phyloP scores from a whole-genome alignment of 176 grass and related monocot species.

The Stipa capillata region DNA sequence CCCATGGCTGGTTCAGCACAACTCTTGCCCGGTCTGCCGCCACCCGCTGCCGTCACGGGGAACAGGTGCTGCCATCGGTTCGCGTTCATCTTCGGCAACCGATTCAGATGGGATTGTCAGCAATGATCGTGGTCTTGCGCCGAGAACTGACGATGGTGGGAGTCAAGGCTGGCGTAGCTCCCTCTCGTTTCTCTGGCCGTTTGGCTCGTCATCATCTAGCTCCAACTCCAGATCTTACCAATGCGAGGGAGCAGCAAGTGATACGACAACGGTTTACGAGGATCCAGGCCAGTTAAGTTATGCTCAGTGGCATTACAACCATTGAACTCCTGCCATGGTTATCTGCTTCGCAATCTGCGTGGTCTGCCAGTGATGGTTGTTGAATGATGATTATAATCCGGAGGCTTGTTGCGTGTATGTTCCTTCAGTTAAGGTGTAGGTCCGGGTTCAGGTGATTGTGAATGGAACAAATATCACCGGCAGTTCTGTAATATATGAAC shows the following conservation, averaged over 20 bases:
- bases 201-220: conserved; percentile 17
- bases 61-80: background rate
- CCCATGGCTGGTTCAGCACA: conserved; percentile 52
- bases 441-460: background rate
- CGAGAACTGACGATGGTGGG: background rate
- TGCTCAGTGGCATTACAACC: conserved; percentile 1
- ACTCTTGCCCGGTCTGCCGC: conserved; percentile 60
- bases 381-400: background rate
- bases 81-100: background rate
- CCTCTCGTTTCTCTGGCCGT: conserved; percentile 32
- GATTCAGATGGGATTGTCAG: background rate
- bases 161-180: conserved; percentile 7
- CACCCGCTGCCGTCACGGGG: conserved; percentile 31
- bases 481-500: background rate
- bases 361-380: background rate
- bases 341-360: background rate
- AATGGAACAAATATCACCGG: background rate
- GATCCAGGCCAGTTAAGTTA: conserved; percentile 4
- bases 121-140: background rate
- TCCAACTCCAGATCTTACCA: conserved; percentile 13
- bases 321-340: background rate
- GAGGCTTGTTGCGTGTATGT: background rate
- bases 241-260: background rate
- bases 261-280: conserved; percentile 10
- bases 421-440: background rate